These are phyloP conservation scores for Fusarium sambucinum DNA, from an alignment of 2,329 filamentous ascomycete species.

Conservation along the genomic window DNA sequence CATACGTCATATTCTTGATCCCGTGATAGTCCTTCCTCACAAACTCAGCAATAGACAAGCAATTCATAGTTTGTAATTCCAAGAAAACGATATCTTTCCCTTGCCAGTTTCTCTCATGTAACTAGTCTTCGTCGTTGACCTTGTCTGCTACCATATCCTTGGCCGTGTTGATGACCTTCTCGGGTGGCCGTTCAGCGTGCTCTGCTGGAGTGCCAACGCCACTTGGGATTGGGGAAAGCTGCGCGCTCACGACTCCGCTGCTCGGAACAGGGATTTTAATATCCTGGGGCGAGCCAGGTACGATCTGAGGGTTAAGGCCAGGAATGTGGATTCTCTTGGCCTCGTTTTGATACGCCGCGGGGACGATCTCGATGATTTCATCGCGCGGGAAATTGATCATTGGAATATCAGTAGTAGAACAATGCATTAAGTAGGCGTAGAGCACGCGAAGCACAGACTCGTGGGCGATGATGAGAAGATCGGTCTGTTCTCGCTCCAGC, in stretches of 20 bases:
- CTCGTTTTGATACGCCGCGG: constrained; percentile 96
- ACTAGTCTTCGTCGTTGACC: constrained; percentile 65
- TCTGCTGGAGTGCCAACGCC: constrained; percentile 61
- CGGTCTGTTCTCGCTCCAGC: constrained; percentile 94
- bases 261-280: constrained; percentile 79
- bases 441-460: constrained; percentile 97
- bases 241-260: constrained; percentile 50
- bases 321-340: constrained; percentile 91
- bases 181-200: constrained; percentile 58
- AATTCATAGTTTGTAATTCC: constrained; percentile 3
- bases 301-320: constrained; percentile 71
- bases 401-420: constrained; percentile 94
- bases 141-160: constrained; percentile 66
- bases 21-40: constrained; percentile 1
- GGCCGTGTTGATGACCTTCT: constrained; percentile 63
- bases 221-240: constrained; percentile 63
- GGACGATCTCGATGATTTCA: constrained; percentile 99
- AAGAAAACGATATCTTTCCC: not conserved
- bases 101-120: not conserved
- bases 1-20: constrained; percentile 7
- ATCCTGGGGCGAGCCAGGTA: constrained; percentile 83
- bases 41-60: not conserved
- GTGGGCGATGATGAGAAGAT: constrained; percentile 97
- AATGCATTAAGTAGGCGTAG: constrained; percentile 98
- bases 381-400: constrained; percentile 93